Base-by-base conservation (phyloP, 2,329 filamentous ascomycete genomes). In the Bimuria novae-zelandiae region DNA sequence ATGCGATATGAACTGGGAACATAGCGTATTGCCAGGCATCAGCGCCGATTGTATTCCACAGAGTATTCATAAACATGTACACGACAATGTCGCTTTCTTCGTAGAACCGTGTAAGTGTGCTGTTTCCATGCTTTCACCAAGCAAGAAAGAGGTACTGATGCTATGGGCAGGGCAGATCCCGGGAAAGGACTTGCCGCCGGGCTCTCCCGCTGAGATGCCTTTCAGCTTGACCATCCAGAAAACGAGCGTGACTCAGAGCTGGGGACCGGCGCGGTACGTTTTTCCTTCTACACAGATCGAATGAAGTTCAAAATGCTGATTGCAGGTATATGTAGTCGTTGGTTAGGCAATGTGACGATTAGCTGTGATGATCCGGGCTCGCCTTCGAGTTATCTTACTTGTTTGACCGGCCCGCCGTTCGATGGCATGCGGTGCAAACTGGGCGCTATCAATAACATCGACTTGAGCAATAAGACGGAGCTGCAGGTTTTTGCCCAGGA, bases 371-470 rank as follows among this genome's bases (percentile, higher is more conserved):
- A 36, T 36, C 21, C 29, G 16, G 11, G 19, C 29, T 35, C 43
- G 19, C 43, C 30, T 16, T 22, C 30, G 14, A 46, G 43, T 14
- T 46, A 46, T 17, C 30, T 46, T 8, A 36, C 43, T 35, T 36
- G 43, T 27, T 4, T 46, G 12, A 25, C 21, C 5, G 30, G 30
- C 4, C n/a, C 21, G 19, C 43, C 43, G 12, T 8, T 46, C 12
- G 43, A 36, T 25, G 30, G 43, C 21, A 46, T 46, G 43, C 43
- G 43, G 19, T 46, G 21, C 30, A 35, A 35, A 21, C 17, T 46
- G 30, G 30, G 17, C n/a, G 7, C 30, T 3, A 11, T 46, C 12
- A 12, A 36, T 14, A 25, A 35, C 5, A 27, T 36, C 19, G 30
- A 46, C 27, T 16, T 36, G 43, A 35, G 43, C n/a, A 46, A 46